Conservation (phyloP, 2,329 filamentous ascomycete genomes). For the Talaromyces sp. region DNA sequence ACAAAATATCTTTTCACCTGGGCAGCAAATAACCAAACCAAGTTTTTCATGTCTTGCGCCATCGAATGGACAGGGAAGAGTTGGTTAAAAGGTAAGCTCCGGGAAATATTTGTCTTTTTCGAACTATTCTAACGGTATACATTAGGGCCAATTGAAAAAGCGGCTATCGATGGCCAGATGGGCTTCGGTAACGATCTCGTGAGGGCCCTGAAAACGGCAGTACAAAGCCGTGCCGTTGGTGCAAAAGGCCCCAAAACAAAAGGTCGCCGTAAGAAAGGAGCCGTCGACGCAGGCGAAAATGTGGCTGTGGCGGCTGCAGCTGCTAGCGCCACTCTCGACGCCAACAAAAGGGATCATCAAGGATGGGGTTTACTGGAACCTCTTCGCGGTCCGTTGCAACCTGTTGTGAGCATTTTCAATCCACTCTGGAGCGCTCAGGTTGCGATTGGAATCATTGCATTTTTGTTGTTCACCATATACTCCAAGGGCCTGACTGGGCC, state of each 20-base stretch:
- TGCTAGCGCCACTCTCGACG: conserved; percentile 35
- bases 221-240: conserved; percentile 55
- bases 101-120: conserved; percentile 70
- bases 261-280: conserved; percentile 56
- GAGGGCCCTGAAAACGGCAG: conserved; percentile 65
- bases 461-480: conserved; percentile 71
- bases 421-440: conserved; percentile 73
- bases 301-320: conserved; percentile 42
- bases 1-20: conserved; percentile 93
- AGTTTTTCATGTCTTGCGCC: conserved; percentile 79
- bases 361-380: conserved; percentile 82
- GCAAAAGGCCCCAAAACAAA: conserved; percentile 52
- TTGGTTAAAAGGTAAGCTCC: conserved; percentile 79
- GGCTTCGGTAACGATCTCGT: conserved; percentile 79
- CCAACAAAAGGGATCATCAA: conserved; percentile 38
- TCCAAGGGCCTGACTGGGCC: conserved; percentile 48
- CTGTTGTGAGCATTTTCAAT: conserved; percentile 63
- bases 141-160: conserved; percentile 89
- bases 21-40: conserved; percentile 80
- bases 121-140: conserved; percentile 79
- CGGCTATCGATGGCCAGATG: conserved; percentile 82
- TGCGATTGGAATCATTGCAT: conserved; percentile 68
- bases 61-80: conserved; percentile 98
- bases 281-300: conserved; percentile 21
- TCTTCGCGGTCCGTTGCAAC: conserved; percentile 63